Percentiles rank a stretch among this genome's conserved stretches.
Evolutionary conservation across 352 stramenopile species (phyloP).

Genomic region (Peronospora farinosa): DNA sequence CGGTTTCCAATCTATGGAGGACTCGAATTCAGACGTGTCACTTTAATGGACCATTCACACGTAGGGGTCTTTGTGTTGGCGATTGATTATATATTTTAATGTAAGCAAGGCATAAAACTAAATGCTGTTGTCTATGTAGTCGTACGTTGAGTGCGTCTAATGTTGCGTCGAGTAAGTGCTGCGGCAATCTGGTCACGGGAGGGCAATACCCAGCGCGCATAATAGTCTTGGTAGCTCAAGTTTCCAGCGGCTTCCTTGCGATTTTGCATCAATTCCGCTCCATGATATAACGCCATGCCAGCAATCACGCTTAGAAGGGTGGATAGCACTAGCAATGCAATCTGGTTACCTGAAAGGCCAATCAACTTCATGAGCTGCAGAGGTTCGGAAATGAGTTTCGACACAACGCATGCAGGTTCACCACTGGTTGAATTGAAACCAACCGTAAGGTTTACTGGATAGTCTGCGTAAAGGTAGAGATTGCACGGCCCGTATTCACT

Average conservation of each 20-base stretch:
- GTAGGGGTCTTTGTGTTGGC: constrained; percentile 4
- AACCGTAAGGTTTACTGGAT: constrained; percentile 47
- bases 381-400: constrained; percentile 24
- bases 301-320: constrained; percentile 27
- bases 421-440: constrained; percentile 18
- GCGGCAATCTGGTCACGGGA: constrained; percentile 55
- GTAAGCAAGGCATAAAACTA: constrained; percentile 22
- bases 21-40: constrained; percentile 32
- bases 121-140: constrained; percentile 3
- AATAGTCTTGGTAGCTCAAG: constrained; percentile 50
- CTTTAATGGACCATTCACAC: constrained; percentile 13
- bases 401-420: constrained; percentile 35
- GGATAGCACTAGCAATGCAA: constrained; percentile 38
- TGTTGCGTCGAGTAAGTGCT: constrained; percentile 26
- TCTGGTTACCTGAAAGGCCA: constrained; percentile 30
- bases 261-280: constrained; percentile 42
- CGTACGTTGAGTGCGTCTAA: constrained; percentile 7
- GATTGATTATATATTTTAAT: constrained; percentile 30
- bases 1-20: constrained; percentile 22
- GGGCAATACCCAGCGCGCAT: constrained; percentile 57
- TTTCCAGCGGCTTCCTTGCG: constrained; percentile 34
- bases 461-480: constrained; percentile 66
- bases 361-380: constrained; percentile 39
- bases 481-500: constrained; percentile 56
- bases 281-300: constrained; percentile 41